A percentile compares a stretch with the other conserved stretches of the same genome.
Conservation (phyloP, 129 eudicot species). For the Solidago caesia region DNA sequence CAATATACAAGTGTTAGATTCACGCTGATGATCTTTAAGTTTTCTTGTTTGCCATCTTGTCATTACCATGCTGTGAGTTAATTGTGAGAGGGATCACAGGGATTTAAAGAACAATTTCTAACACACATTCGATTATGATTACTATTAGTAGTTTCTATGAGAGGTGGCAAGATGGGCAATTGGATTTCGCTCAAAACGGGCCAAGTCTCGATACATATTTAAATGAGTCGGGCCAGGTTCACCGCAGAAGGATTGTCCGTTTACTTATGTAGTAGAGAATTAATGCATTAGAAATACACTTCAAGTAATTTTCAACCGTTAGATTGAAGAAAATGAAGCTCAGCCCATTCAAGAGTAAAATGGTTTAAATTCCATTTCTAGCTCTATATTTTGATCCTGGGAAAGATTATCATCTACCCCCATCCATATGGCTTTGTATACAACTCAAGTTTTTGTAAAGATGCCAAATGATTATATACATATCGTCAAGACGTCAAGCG, state of each 20-base stretch:
- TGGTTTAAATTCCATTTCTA: neutral
- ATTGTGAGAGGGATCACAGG: too few species aligned
- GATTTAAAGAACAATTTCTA: neutral
- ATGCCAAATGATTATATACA: neutral
- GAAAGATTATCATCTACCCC: neutral
- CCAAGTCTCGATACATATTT: too few species aligned
- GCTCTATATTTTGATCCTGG: neutral
- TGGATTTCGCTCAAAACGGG: neutral
- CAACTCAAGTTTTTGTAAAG: neutral
- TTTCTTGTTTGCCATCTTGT: neutral
- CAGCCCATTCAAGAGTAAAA: neutral
- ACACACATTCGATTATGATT: neutral
- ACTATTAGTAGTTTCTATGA: neutral
- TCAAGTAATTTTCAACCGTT: neutral
- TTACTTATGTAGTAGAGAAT: neutral
- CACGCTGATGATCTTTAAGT: neutral
- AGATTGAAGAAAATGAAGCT: neutral
- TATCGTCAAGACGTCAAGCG: too few species aligned
- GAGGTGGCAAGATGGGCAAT: neutral
- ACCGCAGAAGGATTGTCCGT: too few species aligned
- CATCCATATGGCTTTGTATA: neutral
- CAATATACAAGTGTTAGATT: neutral
- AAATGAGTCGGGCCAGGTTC: neutral
- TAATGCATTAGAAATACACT: neutral
- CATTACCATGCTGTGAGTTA: neutral